Conservation (phyloP, 768 basidiomycete species). For the Tricholoma furcatifolium region DNA sequence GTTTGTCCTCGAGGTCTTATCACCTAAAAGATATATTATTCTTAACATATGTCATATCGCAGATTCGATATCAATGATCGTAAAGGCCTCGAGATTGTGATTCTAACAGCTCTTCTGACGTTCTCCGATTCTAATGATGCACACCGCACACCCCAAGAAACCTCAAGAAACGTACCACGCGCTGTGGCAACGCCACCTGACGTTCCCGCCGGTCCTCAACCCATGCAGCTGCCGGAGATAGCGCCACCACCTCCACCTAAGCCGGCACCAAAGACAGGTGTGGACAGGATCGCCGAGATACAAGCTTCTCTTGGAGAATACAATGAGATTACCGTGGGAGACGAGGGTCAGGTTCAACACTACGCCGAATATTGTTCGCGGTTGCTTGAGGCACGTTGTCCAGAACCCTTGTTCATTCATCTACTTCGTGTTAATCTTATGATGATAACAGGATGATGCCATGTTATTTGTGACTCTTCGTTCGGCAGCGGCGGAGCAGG, state of each 20-base stretch:
- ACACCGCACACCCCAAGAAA: constrained; percentile 37
- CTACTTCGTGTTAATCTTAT: neutral
- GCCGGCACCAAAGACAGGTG: constrained; percentile 62
- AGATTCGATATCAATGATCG: constrained; percentile 86
- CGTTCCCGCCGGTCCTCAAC: neutral
- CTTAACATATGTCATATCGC: neutral
- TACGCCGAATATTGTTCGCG: constrained; percentile 68
- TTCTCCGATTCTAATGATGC: constrained; percentile 71
- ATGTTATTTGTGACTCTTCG: constrained; percentile 78
- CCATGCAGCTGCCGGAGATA: neutral
- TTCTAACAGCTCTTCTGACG: constrained; percentile 73
- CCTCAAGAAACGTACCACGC: constrained; percentile 3
- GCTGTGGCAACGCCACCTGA: neutral
- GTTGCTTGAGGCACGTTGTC: constrained; percentile 53
- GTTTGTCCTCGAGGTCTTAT: constrained; percentile 31
- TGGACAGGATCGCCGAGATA: constrained; percentile 70
- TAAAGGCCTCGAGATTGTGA: constrained; percentile 82
- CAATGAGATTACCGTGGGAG: constrained; percentile 71
- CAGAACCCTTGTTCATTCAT: constrained; percentile 2
- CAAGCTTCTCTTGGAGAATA: constrained; percentile 66
- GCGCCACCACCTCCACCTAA: constrained; percentile 55
- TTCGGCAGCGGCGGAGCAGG: constrained; percentile 59
- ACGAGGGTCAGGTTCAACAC: constrained; percentile 61
- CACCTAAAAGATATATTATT: neutral
- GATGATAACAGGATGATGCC: constrained; percentile 62